Base-by-base conservation (phyloP, 2,329 filamentous ascomycete species). In the Penicillium glabrum region DNA sequence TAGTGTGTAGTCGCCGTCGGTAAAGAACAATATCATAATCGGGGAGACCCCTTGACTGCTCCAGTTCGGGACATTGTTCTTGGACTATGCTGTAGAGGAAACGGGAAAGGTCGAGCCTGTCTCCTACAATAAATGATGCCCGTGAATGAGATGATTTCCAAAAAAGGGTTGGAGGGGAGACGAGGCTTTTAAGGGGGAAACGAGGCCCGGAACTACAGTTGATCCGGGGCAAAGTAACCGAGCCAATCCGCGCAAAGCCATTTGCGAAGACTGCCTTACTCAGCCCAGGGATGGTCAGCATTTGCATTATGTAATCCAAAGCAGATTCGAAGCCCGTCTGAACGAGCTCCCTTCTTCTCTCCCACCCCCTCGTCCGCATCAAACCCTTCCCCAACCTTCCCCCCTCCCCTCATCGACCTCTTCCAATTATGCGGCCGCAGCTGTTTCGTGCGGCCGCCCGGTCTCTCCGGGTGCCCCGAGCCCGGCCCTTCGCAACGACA, bases 401-500 rank as follows among this genome's bases (percentile, higher is more conserved):
- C 56, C 53, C 57, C 54, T 56, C 51, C 53, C 53, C 57, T 59
- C 47, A 60, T 59, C 56, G 45, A 44, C 58, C 51, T 47, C 46
- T 54, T 60, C 43, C 72, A 74, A 86, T 81, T 75, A 84, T 87
- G 83, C 83, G 84, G 80, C 82, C 83, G 79, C 83, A 86, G 77
- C 74, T 87, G 71, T 79, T 85, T 72, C 82, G 84, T 79, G 83
- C 83, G 75, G 79, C 84, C 72, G 80, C 79, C 75, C 83, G 81
- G 76, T 79, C 82, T 71, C 78, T 80, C 72, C 77, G 77, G 72
- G 75, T 79, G 66, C 72, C 79, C 66, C 76, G 77, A 70, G 73
- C 86, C 76, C 87, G 92, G 80, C 81, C 89, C 71, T 96, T 99
- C 82, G 85, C 89, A 79, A 89, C 88, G 70, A 92, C 90, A 67